Evolutionary conservation across 2,329 filamentous ascomycete species (phyloP), one percentile per base, ranked within the genome.

Genomic region (Cladosporium colombiae): DNA sequence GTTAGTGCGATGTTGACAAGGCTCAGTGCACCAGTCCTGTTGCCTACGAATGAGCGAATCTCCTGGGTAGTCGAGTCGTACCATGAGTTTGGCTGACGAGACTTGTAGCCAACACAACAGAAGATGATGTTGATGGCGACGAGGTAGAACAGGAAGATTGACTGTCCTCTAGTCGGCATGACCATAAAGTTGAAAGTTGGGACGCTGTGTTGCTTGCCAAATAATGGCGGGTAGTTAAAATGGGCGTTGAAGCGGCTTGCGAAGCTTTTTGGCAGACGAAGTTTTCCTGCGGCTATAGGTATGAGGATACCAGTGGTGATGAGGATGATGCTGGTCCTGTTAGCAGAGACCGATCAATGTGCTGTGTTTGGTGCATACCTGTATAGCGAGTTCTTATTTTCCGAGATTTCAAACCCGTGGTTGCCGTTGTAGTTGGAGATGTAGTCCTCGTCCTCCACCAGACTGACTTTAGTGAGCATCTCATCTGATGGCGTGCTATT

Each of bases 1-100:
- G 81, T 59, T 0, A 85, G 68, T 0, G 82, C 78, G 0, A 82
- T 58, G 10, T 81, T 77, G 5, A 78, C 77, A 56, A 82, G 80
- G 5, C 73, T 74, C 4, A 83, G 67, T 1, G 75, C 70, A 4
- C 82, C 82, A 4, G 78, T 76, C 0, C 83, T 78, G 66, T 80
- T 79, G 1, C 74, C 71, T 1, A 83, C 68, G 50, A 78, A 76
- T 1, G 72, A 70, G 16, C 74, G 71, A 1, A 82, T 70, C 66
- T 80, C 50, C 3, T 56, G 18, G 10, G 49, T 40, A 13, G 18
- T 5, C 33, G 59, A 50, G 2, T 35, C 33, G 52, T 71, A 76
- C 73, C 69, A 74, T 13, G 70, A 68, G 56, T 74, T 74, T 1
- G 74, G 75, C 23, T 68, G 66, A 13, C 66, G 56, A 21, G 61